Base-by-base conservation (phyloP, 2,329 filamentous ascomycete genomes). In the Neonectria hederae region DNA sequence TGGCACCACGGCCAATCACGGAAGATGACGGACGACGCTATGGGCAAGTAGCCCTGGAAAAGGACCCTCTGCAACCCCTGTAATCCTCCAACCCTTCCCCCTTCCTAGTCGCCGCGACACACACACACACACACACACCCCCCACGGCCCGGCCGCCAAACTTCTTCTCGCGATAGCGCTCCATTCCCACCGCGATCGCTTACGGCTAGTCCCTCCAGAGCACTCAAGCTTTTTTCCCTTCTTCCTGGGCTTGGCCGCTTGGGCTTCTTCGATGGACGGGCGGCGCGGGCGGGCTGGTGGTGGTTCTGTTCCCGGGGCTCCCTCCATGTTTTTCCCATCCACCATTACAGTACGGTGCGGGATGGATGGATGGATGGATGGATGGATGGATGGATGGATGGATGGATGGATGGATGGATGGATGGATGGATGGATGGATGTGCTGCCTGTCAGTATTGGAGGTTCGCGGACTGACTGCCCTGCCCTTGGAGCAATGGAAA, bases 121-220 rank as follows among this genome's bases (percentile, higher is more conserved):
- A 14, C 35, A 35, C 32, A 13, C 32, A 38, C 32, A 35, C 32
- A 69, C 68, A 61, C 9, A 14, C 35, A 38, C 35, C n/a, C 65
- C 67, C 69, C 66, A 62, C 63, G 66, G 70, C 14, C 32, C 69
- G 72, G 70, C 64, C 70, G 63, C 72, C 72, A 74, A 71, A 73
- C 72, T 72, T 67, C 68, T 73, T 73, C 68, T 66, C 62, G 72
- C 68, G 65, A 73, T 70, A 65, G 71, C 49, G 63, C 69, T 71
- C 64, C 72, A 74, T 73, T 74, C 69, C 68, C 72, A 73, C 63
- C 65, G 62, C 64, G 72, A 72, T 71, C 65, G 65, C 60, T 65
- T 59, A 62, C 54, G 49, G 68, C 72, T 74, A 74, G 67, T 61
- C 71, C 65, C 52, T 64, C 45, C 54, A 52, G 17, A 42, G 67